Evolutionary conservation across 768 basidiomycete species (phyloP).

Genomic region (Pholiota conissans): DNA sequence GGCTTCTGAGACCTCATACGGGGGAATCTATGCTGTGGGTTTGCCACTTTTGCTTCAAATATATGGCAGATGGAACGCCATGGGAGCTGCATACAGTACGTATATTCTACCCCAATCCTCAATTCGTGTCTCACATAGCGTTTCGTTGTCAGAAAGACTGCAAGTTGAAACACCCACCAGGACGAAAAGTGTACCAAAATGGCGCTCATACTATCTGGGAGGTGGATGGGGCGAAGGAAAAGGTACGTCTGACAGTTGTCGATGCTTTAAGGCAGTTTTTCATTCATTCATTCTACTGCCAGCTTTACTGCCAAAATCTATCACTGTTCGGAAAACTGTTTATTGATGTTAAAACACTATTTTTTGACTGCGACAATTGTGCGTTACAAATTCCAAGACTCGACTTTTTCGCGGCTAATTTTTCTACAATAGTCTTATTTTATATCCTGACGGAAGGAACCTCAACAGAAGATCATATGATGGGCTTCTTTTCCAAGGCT

Average conservation of each 20-base stretch:
- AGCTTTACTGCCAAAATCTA: slow-evolving; percentile 97
- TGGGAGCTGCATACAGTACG: slow-evolving; percentile 74
- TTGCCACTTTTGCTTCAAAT: slow-evolving; percentile 96
- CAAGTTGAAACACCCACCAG: slow-evolving; percentile 72
- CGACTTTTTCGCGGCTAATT: slow-evolving; percentile 1
- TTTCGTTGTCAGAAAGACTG: slow-evolving; percentile 58
- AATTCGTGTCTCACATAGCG: not conserved
- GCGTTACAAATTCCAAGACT: slow-evolving; percentile 23
- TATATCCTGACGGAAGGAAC: slow-evolving; percentile 89
- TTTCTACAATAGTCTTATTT: slow-evolving; percentile 64
- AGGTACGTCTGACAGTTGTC: slow-evolving; percentile 53
- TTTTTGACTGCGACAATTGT: slow-evolving; percentile 90
- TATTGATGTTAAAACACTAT: slow-evolving; percentile 95
- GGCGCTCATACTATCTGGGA: slow-evolving; percentile 94
- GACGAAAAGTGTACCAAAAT: slow-evolving; percentile 85
- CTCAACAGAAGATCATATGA: slow-evolving; percentile 75
- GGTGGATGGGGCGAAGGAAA: slow-evolving; percentile 85
- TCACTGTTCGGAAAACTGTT: slow-evolving; percentile 98
- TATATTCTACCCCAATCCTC: not conserved
- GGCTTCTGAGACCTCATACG: slow-evolving; percentile 47
- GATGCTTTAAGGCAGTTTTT: not conserved
- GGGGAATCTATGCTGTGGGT: slow-evolving; percentile 71
- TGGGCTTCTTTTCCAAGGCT: slow-evolving; percentile 73
- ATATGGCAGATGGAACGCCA: slow-evolving; percentile 72
- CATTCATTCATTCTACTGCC: slow-evolving; percentile 6